Percentiles rank a stretch among this genome's conserved stretches.
phyloP scores from a whole-genome alignment of 495 filamentous ascomycete genomes.

The Penicillium silybi region DNA sequence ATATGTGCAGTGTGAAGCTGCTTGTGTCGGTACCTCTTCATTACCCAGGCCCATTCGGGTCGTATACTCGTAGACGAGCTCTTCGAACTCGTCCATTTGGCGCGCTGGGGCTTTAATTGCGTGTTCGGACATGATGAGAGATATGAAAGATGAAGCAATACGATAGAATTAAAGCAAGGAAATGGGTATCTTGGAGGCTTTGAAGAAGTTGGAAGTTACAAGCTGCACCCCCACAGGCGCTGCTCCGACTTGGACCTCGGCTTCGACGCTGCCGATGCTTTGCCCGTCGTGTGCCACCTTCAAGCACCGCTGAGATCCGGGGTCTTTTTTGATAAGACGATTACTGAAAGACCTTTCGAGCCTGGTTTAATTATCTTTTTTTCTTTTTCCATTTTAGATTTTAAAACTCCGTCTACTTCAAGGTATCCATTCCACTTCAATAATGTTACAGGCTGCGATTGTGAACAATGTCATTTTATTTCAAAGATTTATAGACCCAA shows the following conservation, averaged over 20 bases:
- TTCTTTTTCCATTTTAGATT: background rate
- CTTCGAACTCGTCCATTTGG: constrained; percentile 32
- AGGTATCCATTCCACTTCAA: background rate
- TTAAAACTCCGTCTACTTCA: background rate
- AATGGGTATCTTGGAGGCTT: background rate
- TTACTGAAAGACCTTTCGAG: background rate
- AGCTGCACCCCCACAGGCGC: background rate
- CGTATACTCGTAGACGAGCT: constrained; percentile 30
- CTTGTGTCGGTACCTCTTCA: constrained; percentile 12
- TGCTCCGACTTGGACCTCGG: background rate
- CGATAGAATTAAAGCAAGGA: background rate
- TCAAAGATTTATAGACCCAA: background rate
- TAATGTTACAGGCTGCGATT: background rate
- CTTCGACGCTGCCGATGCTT: background rate
- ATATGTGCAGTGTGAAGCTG: background rate
- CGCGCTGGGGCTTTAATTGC: constrained; percentile 21
- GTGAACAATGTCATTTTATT: background rate
- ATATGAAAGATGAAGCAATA: background rate
- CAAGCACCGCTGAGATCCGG: background rate
- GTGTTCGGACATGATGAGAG: constrained; percentile 15
- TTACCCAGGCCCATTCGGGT: constrained; percentile 18
- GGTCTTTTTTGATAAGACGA: background rate
- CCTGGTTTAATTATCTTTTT: too few relatives aligned
- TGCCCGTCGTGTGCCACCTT: background rate
- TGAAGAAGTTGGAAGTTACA: background rate